phyloP scores from a whole-genome alignment of 2,329 filamentous ascomycete genomes.

The Xenosphaeropsis pyriputrescens region DNA sequence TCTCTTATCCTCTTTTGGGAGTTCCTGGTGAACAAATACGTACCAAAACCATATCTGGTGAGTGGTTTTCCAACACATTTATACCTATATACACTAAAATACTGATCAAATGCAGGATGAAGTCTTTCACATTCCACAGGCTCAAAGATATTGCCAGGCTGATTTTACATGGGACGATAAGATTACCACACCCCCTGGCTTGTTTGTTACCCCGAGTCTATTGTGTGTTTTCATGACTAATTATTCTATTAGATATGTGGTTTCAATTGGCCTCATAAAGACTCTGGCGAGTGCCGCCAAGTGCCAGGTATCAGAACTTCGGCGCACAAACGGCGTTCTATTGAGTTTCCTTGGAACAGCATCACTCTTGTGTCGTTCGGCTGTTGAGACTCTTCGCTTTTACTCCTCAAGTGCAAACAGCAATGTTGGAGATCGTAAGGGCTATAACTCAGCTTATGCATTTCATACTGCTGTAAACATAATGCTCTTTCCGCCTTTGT shows the following conservation, averaged over 20 bases:
- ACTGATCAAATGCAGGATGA: conserved; percentile 50
- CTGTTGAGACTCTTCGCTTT: no score
- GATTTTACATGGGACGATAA: conserved; percentile 84
- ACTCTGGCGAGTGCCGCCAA: no score
- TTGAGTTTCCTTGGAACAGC: no score
- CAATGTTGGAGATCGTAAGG: neutral
- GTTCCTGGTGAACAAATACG: conserved; percentile 2
- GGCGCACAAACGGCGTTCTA: no score
- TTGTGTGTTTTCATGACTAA: neutral
- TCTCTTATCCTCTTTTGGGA: conserved; percentile 1
- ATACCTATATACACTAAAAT: no score
- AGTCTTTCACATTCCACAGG: conserved; percentile 81
- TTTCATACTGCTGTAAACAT: conserved; percentile 63
- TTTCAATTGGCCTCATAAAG: no score
- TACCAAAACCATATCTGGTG: conserved; percentile 5
- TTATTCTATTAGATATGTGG: no score
- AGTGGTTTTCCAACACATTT: neutral
- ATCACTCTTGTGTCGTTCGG: no score
- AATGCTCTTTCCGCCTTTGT: conserved; percentile 72
- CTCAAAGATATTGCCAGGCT: conserved; percentile 69
- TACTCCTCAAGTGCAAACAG: no score
- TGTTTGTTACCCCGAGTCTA: conserved; percentile 34
- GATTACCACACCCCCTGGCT: conserved; percentile 86
- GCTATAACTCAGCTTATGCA: conserved; percentile 1
- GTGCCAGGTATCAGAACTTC: no score